Evolutionary conservation across 331 rosid species (phyloP).

Genomic region (Quercus tomentella): DNA sequence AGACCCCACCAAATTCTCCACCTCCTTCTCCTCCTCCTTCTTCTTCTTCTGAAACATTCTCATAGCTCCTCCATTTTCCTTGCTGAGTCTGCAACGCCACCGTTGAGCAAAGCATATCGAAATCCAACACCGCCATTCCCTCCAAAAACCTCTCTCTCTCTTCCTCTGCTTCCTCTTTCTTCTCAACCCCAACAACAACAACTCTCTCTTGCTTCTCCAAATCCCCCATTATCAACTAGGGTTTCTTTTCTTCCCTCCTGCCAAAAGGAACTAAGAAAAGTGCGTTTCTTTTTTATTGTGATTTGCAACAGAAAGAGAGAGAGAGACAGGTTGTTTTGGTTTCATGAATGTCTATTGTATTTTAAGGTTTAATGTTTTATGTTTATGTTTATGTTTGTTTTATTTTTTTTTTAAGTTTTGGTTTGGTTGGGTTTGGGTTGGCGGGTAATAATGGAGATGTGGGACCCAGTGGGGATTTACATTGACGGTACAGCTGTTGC

Average conservation of each 20-base stretch:
- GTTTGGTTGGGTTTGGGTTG: constrained; percentile 12
- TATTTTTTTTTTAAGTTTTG: not conserved
- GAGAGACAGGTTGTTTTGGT: too few relatives aligned
- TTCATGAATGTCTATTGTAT: too few relatives aligned
- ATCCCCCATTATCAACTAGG: constrained; percentile 65
- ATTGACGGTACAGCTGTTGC: constrained; percentile 24
- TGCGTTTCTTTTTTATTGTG: not conserved
- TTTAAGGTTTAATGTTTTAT: too few relatives aligned
- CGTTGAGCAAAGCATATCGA: constrained; percentile 85
- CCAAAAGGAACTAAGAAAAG: too few relatives aligned
- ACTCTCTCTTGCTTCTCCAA: constrained; percentile 67
- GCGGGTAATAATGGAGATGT: constrained; percentile 43
- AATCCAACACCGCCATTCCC: constrained; percentile 71
- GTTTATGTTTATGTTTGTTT: not conserved
- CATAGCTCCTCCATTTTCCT: constrained; percentile 71
- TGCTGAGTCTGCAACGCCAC: constrained; percentile 80
- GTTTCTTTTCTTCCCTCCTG: constrained; percentile 1
- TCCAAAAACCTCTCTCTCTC: constrained; percentile 64
- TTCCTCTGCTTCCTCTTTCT: constrained; percentile 20
- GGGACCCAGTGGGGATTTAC: constrained; percentile 27
- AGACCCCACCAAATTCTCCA: constrained; percentile 62
- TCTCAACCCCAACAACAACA: not conserved
- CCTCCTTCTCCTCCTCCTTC: constrained; percentile 6
- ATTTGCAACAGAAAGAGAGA: not conserved
- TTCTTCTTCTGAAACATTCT: constrained; percentile 23